Base-by-base conservation (phyloP, 352 stramenopile species). In the Aphanomyces astaci region DNA sequence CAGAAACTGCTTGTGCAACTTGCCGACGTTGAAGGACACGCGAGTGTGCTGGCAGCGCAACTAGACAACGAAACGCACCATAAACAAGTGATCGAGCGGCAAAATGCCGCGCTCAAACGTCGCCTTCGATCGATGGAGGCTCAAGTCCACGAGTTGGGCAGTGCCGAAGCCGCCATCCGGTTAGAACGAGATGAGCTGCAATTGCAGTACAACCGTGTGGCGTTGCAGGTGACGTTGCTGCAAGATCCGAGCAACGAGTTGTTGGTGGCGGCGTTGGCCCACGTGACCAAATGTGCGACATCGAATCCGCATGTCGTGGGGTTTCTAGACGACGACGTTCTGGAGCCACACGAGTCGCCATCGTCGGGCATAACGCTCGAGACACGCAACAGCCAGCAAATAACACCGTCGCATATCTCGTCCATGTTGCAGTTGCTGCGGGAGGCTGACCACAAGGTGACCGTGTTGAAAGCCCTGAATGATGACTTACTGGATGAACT, bases 21-120 rank as follows among this genome's bases (percentile, higher is more conserved):
- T 5, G 51, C 25, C 11, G 51, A 59, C 51, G 13, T 59, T 5
- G 51, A 59, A 39, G 25, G 51, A 11, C 51, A 59, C 19, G 51
- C 30, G 7, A 28, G 2, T 10, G 30, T 59, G 25, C 51, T 59
- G 10, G 30, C 25, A 4, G 51, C 51, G 11, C 51, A 59, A 28
- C 51, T 59, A 7, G 51, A 30, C 30, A 59, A 59, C 51, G 51
- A 59, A 59, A 19, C 25, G 5, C 51, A 59, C 25, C 51, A 36
- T 19, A 32, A 22, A 5, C 25, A 32, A 25, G 17, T 59, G 22
- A 19, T 59, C 19, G 7, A 30, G 24, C 51, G 30, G n/a, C 13
- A 22, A 5, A 59, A 59, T 22, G 30, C 22, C 7, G 24, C 30
- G 0, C 51, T 59, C 7, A 22, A 59, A 28, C 7, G 22, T 0